Base-by-base conservation (phyloP, 805 yeast species). In the Myxozyma geophila region DNA sequence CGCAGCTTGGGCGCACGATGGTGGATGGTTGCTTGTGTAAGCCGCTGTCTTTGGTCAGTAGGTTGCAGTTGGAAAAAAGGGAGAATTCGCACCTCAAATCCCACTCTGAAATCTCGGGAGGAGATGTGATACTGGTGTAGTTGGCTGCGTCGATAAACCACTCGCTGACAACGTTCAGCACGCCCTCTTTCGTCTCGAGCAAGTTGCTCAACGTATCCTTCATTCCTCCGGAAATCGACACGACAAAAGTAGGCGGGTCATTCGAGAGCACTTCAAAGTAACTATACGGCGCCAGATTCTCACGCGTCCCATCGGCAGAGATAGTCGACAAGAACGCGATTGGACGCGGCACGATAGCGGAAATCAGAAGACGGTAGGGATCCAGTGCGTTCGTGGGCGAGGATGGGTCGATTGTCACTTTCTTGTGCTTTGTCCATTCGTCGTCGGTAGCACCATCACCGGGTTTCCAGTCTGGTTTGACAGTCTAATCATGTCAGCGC, bases 101-200 rank as follows among this genome's bases (percentile, higher is more conserved):
- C 85, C 87, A 86, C 72, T 86, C 90, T 66, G 81, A 82, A 15
- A 81, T 77, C 2, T 76, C 83, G 0, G 70, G 51, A 3, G 88
- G 88, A 0, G 85, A 79, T 66, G 79, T 74, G 36, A 76, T 77
- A 19, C 81, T 74, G 12, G 83, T 73, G 62, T 74, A 80, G 70
- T 86, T 85, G 8, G 88, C 87, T 28, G 88, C 89, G 64, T 86
- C 89, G 35, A 81, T 74, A 66, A 85, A 83, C 88, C 87, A 86
- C 72, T 86, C 89, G 58, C 84, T 78, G 49, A 86, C 79, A 53
- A 86, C 78, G 71, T 81, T 86, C 68, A 86, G 79, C 19, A 87
- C 82, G 58, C 81, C 78, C 70, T 86, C 89, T 3, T 74, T 76
- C 1, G 85, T 83, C 28, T 80, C 84, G 28, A 82, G 69, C 17